Percentiles rank a stretch among this genome's conserved stretches.
phyloP scores from a whole-genome alignment of 164 flowering plant species.

The Vitis labrusca region DNA sequence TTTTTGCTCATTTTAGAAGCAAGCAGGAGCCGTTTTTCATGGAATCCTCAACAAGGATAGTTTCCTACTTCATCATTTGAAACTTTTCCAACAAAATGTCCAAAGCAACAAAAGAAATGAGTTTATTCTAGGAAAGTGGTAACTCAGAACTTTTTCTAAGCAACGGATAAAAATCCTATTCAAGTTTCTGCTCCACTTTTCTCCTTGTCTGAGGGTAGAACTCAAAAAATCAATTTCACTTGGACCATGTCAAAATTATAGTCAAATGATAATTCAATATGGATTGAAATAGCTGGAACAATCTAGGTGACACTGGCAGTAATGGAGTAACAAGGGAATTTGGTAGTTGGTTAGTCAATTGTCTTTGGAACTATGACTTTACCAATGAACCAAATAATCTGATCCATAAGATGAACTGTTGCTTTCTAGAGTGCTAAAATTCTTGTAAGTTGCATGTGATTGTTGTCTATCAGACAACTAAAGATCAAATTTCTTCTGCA shows the following conservation, averaged over 20 bases:
- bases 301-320: conserved; percentile 1
- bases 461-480: background rate
- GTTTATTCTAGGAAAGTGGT: background rate
- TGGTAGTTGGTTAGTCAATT: conserved; percentile 18
- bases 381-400: conserved; percentile 1
- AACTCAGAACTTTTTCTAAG: background rate
- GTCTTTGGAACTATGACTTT: background rate
- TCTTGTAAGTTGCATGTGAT: background rate
- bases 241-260: background rate
- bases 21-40: conserved; percentile 5
- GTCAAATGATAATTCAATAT: conserved; percentile 6
- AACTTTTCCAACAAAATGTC: background rate
- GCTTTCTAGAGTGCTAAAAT: conserved; percentile 12
- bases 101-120: background rate
- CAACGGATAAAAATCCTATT: background rate
- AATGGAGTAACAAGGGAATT: conserved; percentile 1
- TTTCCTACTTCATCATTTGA: conserved; percentile 12
- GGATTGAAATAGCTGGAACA: background rate
- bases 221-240: background rate
- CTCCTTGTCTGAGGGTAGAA: background rate
- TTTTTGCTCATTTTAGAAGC: conserved; percentile 11
- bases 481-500: background rate
- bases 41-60: conserved; percentile 10
- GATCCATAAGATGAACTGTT: conserved; percentile 8
- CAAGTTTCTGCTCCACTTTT: conserved; percentile 2